These are phyloP conservation scores for Calonectria hongkongensis DNA, from an alignment of 2,329 filamentous ascomycete genomes.

Conservation along the genomic window DNA sequence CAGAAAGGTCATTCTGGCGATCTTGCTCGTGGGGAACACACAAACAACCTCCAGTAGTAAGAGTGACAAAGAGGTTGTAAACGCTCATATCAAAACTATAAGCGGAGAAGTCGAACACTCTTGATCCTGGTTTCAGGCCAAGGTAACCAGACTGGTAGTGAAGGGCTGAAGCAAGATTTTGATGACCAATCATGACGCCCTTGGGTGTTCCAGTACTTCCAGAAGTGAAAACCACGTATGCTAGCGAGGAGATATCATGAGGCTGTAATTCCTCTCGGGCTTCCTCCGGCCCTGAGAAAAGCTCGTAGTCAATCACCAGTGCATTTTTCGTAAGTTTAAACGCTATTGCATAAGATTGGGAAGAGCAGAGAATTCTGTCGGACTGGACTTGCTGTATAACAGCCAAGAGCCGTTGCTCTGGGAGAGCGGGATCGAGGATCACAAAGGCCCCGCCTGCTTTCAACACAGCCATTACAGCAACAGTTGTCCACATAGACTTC, in stretches of 20 bases:
- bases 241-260: too few relatives aligned
- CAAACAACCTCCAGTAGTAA: neutral
- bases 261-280: too few relatives aligned
- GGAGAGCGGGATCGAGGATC: conserved; percentile 3
- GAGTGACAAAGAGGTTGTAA: neutral
- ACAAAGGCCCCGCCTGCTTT: conserved; percentile 16
- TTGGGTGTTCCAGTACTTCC: conserved; percentile 12
- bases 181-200: neutral
- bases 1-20: neutral
- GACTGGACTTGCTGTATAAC: neutral
- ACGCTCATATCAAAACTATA: conserved; percentile 3
- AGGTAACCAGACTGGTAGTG: neutral
- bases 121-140: neutral
- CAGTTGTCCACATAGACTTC: conserved; percentile 22
- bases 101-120: neutral
- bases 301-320: neutral
- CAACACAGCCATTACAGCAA: conserved; percentile 2
- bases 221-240: conserved; percentile 11
- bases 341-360: neutral
- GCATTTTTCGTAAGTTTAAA: neutral
- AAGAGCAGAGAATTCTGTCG: neutral
- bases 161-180: conserved; percentile 4
- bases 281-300: too few relatives aligned
- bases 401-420: neutral
- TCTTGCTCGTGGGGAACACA: neutral